Base-by-base conservation (phyloP, 441 rosid species). In the Lepidium campestre region DNA sequence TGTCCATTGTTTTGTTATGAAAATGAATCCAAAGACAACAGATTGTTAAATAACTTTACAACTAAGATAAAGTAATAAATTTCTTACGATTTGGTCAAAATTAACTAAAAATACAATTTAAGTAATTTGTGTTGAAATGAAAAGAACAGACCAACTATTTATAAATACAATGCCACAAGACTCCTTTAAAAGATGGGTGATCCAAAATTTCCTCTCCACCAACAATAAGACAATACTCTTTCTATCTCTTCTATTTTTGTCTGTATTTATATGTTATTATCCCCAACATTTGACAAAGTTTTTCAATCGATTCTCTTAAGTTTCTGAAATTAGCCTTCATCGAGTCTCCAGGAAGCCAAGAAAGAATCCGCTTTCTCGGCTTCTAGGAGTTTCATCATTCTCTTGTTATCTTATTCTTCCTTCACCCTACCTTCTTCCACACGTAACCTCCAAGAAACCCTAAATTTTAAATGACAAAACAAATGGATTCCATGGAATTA, bases 401-500 rank as follows among this genome's bases (percentile, higher is more conserved):
- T 77, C 88, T 32, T 14, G 23, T 22, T 45, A n/a, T 34, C 12
- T 15, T 4, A 60, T 67, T 42, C 70, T 57, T 22, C n/a, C n/a
- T 6, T 27, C 6, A 6, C 31, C 29, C 31, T 27, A 27, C 1
- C 31, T 27, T 27, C 55, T 52, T 44, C 72, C 35, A 66, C 84
- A 74, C 19, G 58, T 77, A 90, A 85, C 81, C 53, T 29, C 35
- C 4, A 23, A 29, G 29, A 46, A 72, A 5, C 54, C 23, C 54
- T 31, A 15, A 19, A 10, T 2, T 27, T 40, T 29, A 0, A 0
- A 27, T 6, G 31, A 27, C 2, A 18, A 19, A 18, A 7, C 7
- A 37, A 71, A 91, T 87, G 96, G 89, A 86, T 12, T 42, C 79
- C 0, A 25, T 77, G 0, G 95, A 87, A 76, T 76, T 89, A 10